Percentiles rank a stretch among this genome's conserved stretches.
Conservation (phyloP, 2,329 filamentous ascomycete species). For the Dothiorella sarmentorum region DNA sequence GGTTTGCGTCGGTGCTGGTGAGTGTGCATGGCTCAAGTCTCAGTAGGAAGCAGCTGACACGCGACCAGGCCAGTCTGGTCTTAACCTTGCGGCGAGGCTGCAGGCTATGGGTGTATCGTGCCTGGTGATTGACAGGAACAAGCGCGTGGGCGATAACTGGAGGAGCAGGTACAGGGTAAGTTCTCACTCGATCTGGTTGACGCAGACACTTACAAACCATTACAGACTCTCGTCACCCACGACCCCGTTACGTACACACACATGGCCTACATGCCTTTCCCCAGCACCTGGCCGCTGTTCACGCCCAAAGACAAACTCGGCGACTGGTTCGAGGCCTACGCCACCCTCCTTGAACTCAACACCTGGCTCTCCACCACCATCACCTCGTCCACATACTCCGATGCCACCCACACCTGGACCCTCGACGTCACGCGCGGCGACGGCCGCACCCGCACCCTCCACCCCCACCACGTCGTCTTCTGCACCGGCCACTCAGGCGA, state of each 20-base stretch:
- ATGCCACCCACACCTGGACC: slow-evolving; percentile 52
- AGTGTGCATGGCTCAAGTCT: too few relatives aligned
- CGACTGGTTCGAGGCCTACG: slow-evolving; percentile 66
- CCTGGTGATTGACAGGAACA: slow-evolving; percentile 46
- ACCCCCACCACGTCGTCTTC: slow-evolving; percentile 62
- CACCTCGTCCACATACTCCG: slow-evolving; percentile 49
- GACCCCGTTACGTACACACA: slow-evolving; percentile 59
- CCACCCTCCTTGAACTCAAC: slow-evolving; percentile 62
- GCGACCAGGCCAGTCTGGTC: slow-evolving; percentile 33
- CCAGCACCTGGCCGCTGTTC: slow-evolving; percentile 64
- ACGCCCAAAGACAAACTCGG: slow-evolving; percentile 70
- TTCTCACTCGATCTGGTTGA: too few relatives aligned
- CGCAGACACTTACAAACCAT: background rate
- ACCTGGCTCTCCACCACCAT: slow-evolving; percentile 60
- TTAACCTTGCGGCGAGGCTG: slow-evolving; percentile 37
- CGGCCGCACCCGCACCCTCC: slow-evolving; percentile 49
- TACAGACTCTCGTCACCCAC: slow-evolving; percentile 57
- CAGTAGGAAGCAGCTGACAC: background rate
- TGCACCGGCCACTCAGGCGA: slow-evolving; percentile 67
- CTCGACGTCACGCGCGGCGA: slow-evolving; percentile 47
- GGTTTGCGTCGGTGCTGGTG: slow-evolving; percentile 53
- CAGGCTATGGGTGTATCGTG: slow-evolving; percentile 39
- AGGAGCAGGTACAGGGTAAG: slow-evolving; percentile 42
- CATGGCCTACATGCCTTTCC: slow-evolving; percentile 61
- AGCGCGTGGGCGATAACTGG: slow-evolving; percentile 50